Evolutionary conservation across 2,329 filamentous ascomycete genomes (phyloP), one percentile per base, ranked within the genome.

Genomic region (Talaromyces sp.): DNA sequence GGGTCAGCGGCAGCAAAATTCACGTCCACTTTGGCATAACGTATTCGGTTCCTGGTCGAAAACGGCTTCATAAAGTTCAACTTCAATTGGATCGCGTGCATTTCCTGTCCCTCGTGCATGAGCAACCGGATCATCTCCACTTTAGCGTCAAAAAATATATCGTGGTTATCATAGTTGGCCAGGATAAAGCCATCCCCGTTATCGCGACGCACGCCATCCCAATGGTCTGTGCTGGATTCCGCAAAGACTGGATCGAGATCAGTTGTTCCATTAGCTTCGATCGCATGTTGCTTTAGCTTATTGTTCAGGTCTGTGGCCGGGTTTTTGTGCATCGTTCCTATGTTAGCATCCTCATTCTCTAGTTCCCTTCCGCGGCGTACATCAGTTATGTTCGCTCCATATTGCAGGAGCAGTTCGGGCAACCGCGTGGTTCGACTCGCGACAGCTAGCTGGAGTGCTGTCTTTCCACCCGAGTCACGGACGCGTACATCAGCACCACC

Each of bases 21-120:
- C 11, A 19, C 48, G 35, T 62, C 60, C 35, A 62, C 60, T 45
- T 54, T 56, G 13, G 60, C 60, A 19, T 56, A 56, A 11, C 60
- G 60, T 31, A 62, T 56, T 13, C 60, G 22, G 31, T 62, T 62
- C 27, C 24, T 62, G 9, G 16, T 45, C 7, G 37, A 43, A 27
- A 62, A 62, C 0, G 60, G 60, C 24, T 62, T 62, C 60, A 62
- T 62, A 13, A 62, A 62, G 39, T 62, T 62, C 48, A 62, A 45
- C n/a, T 62, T 62, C n/a, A 62, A 35, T 27, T 62, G 60, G n/a
- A 62, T 45, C 7, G 37, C 60, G 48, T 62, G 60, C 60, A 62
- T 62, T 16, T 62, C 35, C n/a, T 56, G 48, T 0, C 60, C 60
- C 16, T 62, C 48, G 27, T 62, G 48, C 22, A 56, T 33, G 1